These are phyloP conservation scores for Xylaria sp. DNA, from an alignment of 2,329 filamentous ascomycete genomes.

Conservation along the genomic window DNA sequence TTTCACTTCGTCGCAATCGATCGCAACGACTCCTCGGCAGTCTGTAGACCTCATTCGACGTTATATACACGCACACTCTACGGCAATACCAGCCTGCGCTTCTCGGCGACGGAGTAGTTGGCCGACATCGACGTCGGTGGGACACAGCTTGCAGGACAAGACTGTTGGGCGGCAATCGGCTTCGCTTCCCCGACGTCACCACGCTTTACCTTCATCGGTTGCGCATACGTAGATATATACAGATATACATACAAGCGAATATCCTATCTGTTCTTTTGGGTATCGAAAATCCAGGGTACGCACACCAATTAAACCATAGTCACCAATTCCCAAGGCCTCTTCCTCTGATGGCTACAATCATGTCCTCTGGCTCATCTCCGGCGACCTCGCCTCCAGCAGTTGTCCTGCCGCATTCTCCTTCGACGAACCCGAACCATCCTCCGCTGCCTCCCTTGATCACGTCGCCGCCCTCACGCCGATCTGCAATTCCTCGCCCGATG, in stretches of 20 bases:
- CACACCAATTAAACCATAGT: slow-evolving; percentile 37
- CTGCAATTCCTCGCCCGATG: slow-evolving; percentile 72
- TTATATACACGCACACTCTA: slow-evolving; percentile 28
- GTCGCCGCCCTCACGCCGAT: slow-evolving; percentile 67
- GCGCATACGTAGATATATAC: slow-evolving; percentile 29
- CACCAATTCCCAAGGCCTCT: slow-evolving; percentile 46
- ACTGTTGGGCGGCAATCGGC: slow-evolving; percentile 44
- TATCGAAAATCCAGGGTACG: slow-evolving; percentile 46
- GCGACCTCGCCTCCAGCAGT: slow-evolving; percentile 64
- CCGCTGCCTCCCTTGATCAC: slow-evolving; percentile 68
- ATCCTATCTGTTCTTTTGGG: slow-evolving; percentile 32
- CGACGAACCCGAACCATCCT: slow-evolving; percentile 64
- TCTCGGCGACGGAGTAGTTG: slow-evolving; percentile 16
- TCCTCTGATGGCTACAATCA: slow-evolving; percentile 62
- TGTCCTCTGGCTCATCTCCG: slow-evolving; percentile 67
- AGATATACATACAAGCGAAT: slow-evolving; percentile 26
- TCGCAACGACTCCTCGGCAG: slow-evolving; percentile 6
- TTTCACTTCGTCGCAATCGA: slow-evolving; percentile 29
- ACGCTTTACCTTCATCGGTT: slow-evolving; percentile 26
- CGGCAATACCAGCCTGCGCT: slow-evolving; percentile 17
- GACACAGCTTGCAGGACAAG: slow-evolving; percentile 51
- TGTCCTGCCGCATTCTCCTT: slow-evolving; percentile 51
- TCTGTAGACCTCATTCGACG: slow-evolving; percentile 25
- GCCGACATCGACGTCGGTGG: slow-evolving; percentile 37
- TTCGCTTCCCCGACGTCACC: slow-evolving; percentile 32